A percentile compares a stretch with the other conserved stretches of the same genome.
Evolutionary conservation across 371 early-diverging fungal species (phyloP).

Genomic region (Zychaea mexicana): DNA sequence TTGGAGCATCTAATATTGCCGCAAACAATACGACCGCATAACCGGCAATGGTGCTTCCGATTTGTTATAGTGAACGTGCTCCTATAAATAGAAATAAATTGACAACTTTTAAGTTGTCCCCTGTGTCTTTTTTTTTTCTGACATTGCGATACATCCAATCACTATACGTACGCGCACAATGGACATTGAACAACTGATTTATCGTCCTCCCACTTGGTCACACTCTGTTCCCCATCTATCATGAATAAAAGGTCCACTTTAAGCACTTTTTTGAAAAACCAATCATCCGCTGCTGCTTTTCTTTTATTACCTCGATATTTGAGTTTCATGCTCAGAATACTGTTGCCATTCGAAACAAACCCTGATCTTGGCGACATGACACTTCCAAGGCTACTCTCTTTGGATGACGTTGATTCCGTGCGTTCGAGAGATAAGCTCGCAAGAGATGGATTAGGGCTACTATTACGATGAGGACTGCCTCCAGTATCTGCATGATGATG

Average conservation of each 20-base stretch:
- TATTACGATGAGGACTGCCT: not conserved
- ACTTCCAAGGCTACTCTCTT: slow-evolving; percentile 41
- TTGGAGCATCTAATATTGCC: slow-evolving; percentile 62
- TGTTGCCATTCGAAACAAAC: slow-evolving; percentile 40
- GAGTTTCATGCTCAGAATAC: slow-evolving; percentile 47
- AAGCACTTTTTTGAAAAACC: not conserved
- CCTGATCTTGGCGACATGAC: slow-evolving; percentile 36
- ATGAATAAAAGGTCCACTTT: not conserved
- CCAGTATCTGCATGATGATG: slow-evolving; percentile 36
- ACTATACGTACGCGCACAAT: slow-evolving; percentile 54
- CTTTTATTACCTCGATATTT: slow-evolving; percentile 45
- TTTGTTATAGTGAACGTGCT: slow-evolving; percentile 49
- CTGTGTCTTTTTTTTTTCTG: not conserved
- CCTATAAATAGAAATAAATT: slow-evolving; percentile 23
- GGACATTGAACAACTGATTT: slow-evolving; percentile 52
- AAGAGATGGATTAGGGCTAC: slow-evolving; percentile 23
- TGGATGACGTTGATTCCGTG: slow-evolving; percentile 41
- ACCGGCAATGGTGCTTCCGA: slow-evolving; percentile 80
- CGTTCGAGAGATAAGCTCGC: slow-evolving; percentile 27
- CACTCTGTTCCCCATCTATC: slow-evolving; percentile 61
- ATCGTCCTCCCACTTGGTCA: slow-evolving; percentile 73
- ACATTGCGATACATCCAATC: not conserved
- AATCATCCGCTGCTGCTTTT: too few relatives aligned
- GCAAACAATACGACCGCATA: slow-evolving; percentile 79
- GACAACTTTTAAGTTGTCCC: not conserved